Conservation (phyloP, 257 asterid species). For the Ligustrum vulgare region DNA sequence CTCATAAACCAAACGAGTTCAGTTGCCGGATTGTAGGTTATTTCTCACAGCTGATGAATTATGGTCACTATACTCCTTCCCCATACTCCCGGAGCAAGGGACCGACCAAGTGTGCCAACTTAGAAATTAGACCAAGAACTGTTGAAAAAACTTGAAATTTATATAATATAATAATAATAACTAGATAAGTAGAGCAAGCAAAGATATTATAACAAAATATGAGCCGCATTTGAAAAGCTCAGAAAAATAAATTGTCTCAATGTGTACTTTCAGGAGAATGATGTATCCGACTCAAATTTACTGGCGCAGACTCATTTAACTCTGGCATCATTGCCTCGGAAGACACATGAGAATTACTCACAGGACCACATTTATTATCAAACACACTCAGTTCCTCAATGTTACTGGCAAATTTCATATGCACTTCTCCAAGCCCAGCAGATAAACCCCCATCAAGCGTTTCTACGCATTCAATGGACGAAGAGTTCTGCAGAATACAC, state of each 20-base stretch:
- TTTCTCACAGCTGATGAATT: neutral
- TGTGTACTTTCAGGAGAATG: conserved; percentile 99
- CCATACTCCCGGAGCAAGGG: neutral
- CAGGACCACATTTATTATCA: conserved; percentile 51
- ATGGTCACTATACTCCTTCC: neutral
- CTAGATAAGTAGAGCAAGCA: conserved; percentile 40
- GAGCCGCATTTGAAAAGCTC: conserved; percentile 53
- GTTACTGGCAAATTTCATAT: conserved; percentile 18
- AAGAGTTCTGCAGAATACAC: conserved; percentile 18
- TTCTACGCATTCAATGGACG: conserved; percentile 24
- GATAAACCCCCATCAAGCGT: conserved; percentile 25
- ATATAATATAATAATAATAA: conserved; percentile 55
- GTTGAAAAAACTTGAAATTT: conserved; percentile 34
- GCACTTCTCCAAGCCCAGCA: conserved; percentile 26
- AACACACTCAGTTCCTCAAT: conserved; percentile 40
- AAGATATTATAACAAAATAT: conserved; percentile 36
- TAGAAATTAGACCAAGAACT: conserved; percentile 25
- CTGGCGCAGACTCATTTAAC: conserved; percentile 53
- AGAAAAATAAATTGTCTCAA: conserved; percentile 78
- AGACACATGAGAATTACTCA: conserved; percentile 56
- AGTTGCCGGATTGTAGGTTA: neutral
- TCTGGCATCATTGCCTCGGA: conserved; percentile 51
- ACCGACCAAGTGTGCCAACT: conserved; percentile 15
- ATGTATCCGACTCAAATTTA: conserved; percentile 67
- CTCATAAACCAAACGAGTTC: neutral